phyloP scores from a whole-genome alignment of 2,329 filamentous ascomycete species.

The Remersonia thermophila region DNA sequence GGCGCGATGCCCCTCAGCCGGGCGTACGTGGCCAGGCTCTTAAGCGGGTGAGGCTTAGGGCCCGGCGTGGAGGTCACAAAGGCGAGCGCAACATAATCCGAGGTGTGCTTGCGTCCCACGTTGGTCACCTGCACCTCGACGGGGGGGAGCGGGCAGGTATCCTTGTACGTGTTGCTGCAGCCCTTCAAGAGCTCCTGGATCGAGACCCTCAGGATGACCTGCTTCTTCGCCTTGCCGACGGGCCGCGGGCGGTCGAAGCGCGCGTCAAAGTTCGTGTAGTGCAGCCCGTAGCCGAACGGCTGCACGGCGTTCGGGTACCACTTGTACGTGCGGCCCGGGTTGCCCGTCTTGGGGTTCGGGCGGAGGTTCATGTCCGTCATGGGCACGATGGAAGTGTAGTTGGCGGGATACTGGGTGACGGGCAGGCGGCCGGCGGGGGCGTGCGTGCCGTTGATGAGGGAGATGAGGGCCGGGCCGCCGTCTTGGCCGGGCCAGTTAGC shows the following conservation, averaged over 20 bases:
- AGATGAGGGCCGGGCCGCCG: conserved; percentile 42
- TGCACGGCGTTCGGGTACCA: conserved; percentile 41
- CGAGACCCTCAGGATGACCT: conserved; percentile 5
- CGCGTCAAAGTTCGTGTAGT: conserved; percentile 42
- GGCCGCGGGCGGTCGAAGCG: not conserved
- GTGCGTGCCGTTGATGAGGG: conserved; percentile 38
- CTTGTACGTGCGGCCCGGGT: conserved; percentile 44
- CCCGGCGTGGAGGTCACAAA: conserved; percentile 33
- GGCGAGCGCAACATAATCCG: conserved; percentile 38
- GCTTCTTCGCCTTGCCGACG: no score
- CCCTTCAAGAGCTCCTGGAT: conserved; percentile 23
- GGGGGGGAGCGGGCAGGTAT: conserved; percentile 30
- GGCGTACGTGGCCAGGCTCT: conserved; percentile 36
- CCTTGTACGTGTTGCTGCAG: conserved; percentile 25
- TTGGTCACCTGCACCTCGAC: conserved; percentile 33
- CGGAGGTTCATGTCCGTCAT: conserved; percentile 46
- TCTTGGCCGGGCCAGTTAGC: conserved; percentile 48
- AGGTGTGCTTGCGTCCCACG: conserved; percentile 27
- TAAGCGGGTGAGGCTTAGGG: conserved; percentile 37
- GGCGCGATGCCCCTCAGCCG: conserved; percentile 27
- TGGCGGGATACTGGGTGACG: conserved; percentile 42
- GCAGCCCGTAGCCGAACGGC: conserved; percentile 43
- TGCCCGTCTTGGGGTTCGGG: conserved; percentile 18
- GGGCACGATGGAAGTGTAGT: conserved; percentile 36
- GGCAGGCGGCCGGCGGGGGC: conserved; percentile 43